A percentile compares a stretch with the other conserved stretches of the same genome.
These are phyloP conservation scores for Prototheca wickerhamii DNA, from an alignment of 163 green algal species.

Conservation along the genomic window DNA sequence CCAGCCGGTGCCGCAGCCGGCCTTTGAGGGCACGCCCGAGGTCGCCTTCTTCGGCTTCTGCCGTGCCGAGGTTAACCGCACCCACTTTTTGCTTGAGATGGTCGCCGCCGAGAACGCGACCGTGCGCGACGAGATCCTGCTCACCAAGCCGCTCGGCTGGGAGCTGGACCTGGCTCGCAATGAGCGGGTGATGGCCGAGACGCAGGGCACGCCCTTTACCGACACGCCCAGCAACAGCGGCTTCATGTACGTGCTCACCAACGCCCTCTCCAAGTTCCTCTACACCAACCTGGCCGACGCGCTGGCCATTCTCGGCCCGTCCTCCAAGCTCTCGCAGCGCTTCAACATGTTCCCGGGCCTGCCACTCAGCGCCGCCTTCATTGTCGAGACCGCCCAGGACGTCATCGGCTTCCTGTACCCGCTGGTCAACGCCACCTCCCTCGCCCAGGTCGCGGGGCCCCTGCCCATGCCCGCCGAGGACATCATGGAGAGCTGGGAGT, in stretches of 20 bases:
- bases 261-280: background rate
- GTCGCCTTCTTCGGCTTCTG: background rate
- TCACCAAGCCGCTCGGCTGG: conserved; percentile 31
- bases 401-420: background rate
- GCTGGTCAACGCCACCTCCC: background rate
- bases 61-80: background rate
- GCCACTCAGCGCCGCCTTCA: background rate
- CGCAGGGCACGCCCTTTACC: background rate
- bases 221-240: background rate
- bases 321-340: background rate
- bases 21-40: background rate
- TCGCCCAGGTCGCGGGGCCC: background rate
- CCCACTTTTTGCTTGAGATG: conserved; percentile 11
- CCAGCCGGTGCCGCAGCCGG: background rate
- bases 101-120: conserved; percentile 14
- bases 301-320: no score
- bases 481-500: background rate
- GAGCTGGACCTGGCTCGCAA: background rate
- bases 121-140: conserved; percentile 25
- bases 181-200: background rate
- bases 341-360: no score
- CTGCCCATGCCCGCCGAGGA: background rate
- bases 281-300: background rate
- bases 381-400: background rate
- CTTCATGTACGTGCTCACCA: background rate